Evolutionary conservation across 2,329 filamentous ascomycete species (phyloP).

Genomic region (Thermothelomyces thermophilus): DNA sequence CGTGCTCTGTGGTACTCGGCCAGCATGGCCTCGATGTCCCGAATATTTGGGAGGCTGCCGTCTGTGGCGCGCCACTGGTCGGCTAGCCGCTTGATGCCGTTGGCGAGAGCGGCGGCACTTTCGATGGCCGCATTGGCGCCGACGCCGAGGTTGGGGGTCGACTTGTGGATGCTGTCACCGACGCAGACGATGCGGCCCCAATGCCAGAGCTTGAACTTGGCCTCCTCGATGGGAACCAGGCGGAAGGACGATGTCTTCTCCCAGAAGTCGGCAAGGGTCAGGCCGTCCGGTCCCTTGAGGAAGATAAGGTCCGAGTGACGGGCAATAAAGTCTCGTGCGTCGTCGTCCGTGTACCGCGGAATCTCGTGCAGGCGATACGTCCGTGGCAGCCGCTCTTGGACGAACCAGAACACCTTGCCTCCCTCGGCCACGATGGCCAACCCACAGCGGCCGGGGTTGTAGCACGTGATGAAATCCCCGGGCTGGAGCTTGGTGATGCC

Average conservation of each 20-base stretch:
- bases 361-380: conserved; percentile 7
- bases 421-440: conserved; percentile 6
- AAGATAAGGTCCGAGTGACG: conserved; percentile 10
- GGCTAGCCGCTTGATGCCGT: conserved; percentile 14
- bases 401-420: conserved; percentile 17
- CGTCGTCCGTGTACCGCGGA: conserved; percentile 16
- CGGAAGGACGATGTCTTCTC: conserved; percentile 7
- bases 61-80: not conserved
- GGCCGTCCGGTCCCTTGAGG: not conserved
- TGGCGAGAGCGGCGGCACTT: conserved; percentile 17
- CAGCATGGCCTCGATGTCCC: conserved; percentile 11
- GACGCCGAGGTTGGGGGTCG: conserved; percentile 18
- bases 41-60: not conserved
- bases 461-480: conserved; percentile 12
- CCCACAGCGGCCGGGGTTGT: conserved; percentile 7
- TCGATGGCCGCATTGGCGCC: conserved; percentile 21
- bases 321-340: conserved; percentile 9
- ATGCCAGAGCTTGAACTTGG: conserved; percentile 19
- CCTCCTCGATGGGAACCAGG: conserved; percentile 19
- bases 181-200: conserved; percentile 18
- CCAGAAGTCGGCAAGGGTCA: conserved; percentile 16
- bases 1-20: conserved; percentile 11
- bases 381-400: conserved; percentile 13
- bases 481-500: not conserved
- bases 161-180: conserved; percentile 21